These are phyloP conservation scores for Fusarium sp. DNA, from an alignment of 2,329 filamentous ascomycete species.

Conservation along the genomic window DNA sequence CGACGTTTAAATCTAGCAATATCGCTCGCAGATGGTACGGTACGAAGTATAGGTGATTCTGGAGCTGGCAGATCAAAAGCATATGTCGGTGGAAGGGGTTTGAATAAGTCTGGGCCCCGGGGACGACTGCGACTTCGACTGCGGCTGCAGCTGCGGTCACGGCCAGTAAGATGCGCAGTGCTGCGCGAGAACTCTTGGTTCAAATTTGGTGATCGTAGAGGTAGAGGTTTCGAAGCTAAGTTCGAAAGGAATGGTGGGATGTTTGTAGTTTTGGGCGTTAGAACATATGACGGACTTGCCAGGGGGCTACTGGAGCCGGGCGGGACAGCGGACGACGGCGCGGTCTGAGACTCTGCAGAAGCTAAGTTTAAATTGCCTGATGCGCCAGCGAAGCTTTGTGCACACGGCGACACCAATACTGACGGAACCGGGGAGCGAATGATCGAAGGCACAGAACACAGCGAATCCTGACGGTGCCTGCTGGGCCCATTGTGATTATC, in stretches of 20 bases:
- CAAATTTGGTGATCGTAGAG: constrained; percentile 12
- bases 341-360: constrained; percentile 15
- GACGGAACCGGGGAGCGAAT: constrained; percentile 18
- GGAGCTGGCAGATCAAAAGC: constrained; percentile 11
- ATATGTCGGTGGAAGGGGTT: constrained; percentile 5
- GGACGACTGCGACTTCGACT: constrained; percentile 30
- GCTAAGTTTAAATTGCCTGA: constrained; percentile 35
- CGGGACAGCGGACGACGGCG: constrained; percentile 39
- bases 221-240: constrained; percentile 21
- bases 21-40: constrained; percentile 31
- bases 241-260: constrained; percentile 33
- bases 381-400: constrained; percentile 17
- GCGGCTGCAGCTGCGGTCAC: constrained; percentile 23
- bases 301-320: constrained; percentile 36
- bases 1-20: constrained; percentile 38
- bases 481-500: constrained; percentile 16
- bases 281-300: constrained; percentile 36
- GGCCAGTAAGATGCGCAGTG: constrained; percentile 13
- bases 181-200: constrained; percentile 24
- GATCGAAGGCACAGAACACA: constrained; percentile 23
- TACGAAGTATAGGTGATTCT: constrained; percentile 26
- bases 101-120: constrained; percentile 9
- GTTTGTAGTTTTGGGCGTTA: constrained; percentile 45
- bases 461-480: constrained; percentile 24
- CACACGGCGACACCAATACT: constrained; percentile 27